Base-by-base conservation (phyloP, 768 basidiomycete species). In the Agaricus bisporus region DNA sequence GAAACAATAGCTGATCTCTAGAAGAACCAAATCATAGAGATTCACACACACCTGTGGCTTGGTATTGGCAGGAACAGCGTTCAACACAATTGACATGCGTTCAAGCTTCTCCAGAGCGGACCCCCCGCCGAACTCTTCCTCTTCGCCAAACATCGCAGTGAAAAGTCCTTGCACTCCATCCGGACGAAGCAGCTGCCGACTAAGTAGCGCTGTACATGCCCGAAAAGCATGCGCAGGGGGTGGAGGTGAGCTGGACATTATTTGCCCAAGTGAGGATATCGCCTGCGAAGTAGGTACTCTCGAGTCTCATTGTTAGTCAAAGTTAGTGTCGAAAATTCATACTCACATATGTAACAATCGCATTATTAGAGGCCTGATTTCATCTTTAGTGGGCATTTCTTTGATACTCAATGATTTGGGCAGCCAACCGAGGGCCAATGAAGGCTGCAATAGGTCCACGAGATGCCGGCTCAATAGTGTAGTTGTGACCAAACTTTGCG, bases 361-460 rank as follows among this genome's bases (percentile, higher is more conserved):
- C 60, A 82, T 72, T 2, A 78, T 71, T 32, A 73, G 59, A 1
- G 81, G 77, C 4, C 81, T 76, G 14, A 83, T 62, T 43, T 70
- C 63, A 51, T 83, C 75, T 20, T 77, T 58, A 32, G 74, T 64
- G n/a, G 66, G 70, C 28, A 68, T 61, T 0, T 68, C 58, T 12
- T 75, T 70, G 0, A 64, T 65, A 5, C 71, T 65, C 8, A 75
- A 62, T 0, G 74, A 68, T 60, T 78, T 81, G 4, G 85, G 86
- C 7, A 88, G 71, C 89, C 89, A 92, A 1, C 86, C 90, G 7
- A 92, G 68, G 8, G 78, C 66, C 5, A 91, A 73, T 28, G 80
- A 73, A 8, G 85, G 79, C 41, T 70, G 73, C 8, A 91, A 68
- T 11, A 91, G 60, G 56, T 86, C 83, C 4, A 73, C 63, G 2